Evolutionary conservation across 129 eudicot species (phyloP), one percentile per base, ranked within the genome.

Genomic region (Flaveria sonorensis): DNA sequence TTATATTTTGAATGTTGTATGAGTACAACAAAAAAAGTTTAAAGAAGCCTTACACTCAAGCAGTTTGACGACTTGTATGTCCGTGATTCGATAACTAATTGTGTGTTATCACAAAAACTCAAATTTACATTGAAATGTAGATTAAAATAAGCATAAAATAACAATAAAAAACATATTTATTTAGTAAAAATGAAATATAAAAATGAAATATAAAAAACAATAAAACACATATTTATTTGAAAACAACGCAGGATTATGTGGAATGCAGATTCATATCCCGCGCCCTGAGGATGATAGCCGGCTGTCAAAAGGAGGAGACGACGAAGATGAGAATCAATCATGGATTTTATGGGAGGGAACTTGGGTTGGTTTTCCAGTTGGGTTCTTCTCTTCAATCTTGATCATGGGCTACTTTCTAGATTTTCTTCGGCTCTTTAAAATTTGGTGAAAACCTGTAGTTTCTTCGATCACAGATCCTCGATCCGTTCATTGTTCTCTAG

Each of bases 211-310:
- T n/a, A n/a, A n/a, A n/a, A n/a, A n/a, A n/a, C n/a, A n/a, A n/a
- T n/a, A n/a, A n/a, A n/a, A n/a, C n/a, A n/a, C n/a, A n/a, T n/a
- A n/a, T n/a, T n/a, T n/a, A n/a, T 87, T 30, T 73, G 83, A 78
- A 10, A 85, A 85, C 80, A 87, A 87, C 60, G 80, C 80, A 2
- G 86, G 88, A 11, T 75, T 87, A 26, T 87, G 92, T 15, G 92
- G 92, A 18, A 64, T 85, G 74, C 92, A 85, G 70, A 84, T 87
- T 14, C 75, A 20, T 32, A 13, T 79, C 36, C 50, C 0, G 16
- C 84, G 91, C 55, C 87, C 87, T 0, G 74, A 59, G 11, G 85
- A 70, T 30, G 85, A 70, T 30, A 62, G 42, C 20, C 11, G 47
- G 11, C 43, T 78, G 10, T 53, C 72, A 39, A 20, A 71, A 48